A percentile compares a stretch with the other conserved stretches of the same genome.
Conservation (phyloP, 306 rosid species). For the Vigna unguiculata region DNA sequence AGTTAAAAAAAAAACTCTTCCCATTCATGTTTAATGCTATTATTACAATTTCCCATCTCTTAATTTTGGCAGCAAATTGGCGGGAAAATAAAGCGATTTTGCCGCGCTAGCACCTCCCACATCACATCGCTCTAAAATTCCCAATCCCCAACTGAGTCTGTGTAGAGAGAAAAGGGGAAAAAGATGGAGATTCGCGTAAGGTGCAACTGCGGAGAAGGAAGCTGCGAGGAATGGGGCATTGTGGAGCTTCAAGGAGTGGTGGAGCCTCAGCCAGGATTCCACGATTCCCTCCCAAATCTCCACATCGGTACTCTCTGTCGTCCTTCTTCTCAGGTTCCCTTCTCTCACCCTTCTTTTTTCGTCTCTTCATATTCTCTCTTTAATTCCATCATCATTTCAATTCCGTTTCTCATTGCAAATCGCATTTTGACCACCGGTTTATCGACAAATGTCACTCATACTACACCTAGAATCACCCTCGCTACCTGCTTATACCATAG, state of each 20-base stretch:
- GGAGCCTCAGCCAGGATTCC: constrained; percentile 67
- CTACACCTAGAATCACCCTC: neutral
- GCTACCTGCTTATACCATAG: neutral
- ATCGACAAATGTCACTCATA: neutral
- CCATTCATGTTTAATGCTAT: no score
- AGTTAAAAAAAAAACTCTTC: no score
- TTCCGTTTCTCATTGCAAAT: neutral
- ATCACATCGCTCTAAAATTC: neutral
- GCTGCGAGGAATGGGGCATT: constrained; percentile 81
- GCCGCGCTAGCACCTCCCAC: neutral
- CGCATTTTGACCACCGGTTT: neutral
- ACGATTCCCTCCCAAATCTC: constrained; percentile 67
- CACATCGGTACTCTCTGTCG: constrained; percentile 79
- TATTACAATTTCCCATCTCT: no score
- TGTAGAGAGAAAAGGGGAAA: neutral
- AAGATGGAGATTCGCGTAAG: constrained; percentile 74
- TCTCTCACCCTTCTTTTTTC: neutral
- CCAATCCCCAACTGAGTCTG: neutral
- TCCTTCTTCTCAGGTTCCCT: constrained; percentile 71
- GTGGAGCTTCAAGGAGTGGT: constrained; percentile 78
- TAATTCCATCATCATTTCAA: neutral
- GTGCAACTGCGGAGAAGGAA: constrained; percentile 69
- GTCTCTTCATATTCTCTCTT: neutral
- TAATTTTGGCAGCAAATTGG: neutral
- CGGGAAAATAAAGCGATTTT: constrained; percentile 16